Base-by-base conservation (phyloP, 805 yeast species). In the Metschnikowia bowlesiae region DNA sequence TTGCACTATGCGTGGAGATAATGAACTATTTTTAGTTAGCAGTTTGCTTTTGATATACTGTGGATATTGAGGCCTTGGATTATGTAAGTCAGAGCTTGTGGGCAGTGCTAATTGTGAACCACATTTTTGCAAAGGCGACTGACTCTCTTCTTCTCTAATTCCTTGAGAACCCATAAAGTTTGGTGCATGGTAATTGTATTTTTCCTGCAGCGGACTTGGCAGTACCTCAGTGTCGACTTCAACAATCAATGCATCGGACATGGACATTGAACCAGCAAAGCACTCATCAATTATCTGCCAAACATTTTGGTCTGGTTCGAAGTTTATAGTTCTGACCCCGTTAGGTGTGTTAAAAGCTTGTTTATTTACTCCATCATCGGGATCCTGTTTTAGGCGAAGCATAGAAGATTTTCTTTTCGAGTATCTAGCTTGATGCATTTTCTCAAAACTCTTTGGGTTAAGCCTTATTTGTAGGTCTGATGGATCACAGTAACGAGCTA, bases 211-310 rank as follows among this genome's bases (percentile, higher is more conserved):
- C 18, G 34, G 14, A 16, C 30, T 42, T 18, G 45, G 29, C 30
- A 26, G 45, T 14, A n/a, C 38, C 16, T 28, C 32, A 33, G 26
- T 32, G 34, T 42, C 39, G 22, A 52, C 59, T 13, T 79, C 87
- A 11, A 86, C 74, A 1, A 85, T 63, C 31, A 87, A 71, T 0
- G 92, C 85, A 45, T 85, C 89, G 14, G 70, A 67, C 75, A 84
- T 78, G 2, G 64, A 55, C 90, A 85, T 87, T 0, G 89, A 89
- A n/a, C 70, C 62, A 0, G 90, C 88, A 60, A 69, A 87, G 57
- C 75, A 78, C 18, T 69, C 68, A 51, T 86, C 90, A 8, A 87
- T 56, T 0, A 85, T 57, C 8, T 68, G 65, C 80, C 83, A 81
- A 1, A 87, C 80, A 16, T 70, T 64, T 45, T 76, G 78, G 60